A percentile compares a stretch with the other conserved stretches of the same genome.
phyloP scores from a whole-genome alignment of 78 protist species.

The Dictyostelium purpureum region DNA sequence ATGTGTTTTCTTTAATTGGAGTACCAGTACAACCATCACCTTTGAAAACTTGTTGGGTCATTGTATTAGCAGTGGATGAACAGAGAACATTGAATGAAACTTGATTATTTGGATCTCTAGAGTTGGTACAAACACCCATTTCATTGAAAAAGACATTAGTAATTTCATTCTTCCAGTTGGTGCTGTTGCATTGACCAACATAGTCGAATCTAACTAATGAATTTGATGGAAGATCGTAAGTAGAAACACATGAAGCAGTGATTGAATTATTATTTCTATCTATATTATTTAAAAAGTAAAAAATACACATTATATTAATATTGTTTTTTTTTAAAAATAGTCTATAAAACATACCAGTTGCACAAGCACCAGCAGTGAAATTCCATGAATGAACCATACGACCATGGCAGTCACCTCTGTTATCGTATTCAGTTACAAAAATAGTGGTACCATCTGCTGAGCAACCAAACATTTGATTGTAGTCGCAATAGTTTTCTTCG shows the following conservation, averaged over 20 bases:
- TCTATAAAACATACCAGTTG: too few species aligned
- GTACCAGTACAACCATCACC: neutral
- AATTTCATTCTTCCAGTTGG: neutral
- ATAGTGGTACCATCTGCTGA: neutral
- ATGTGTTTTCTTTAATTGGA: neutral
- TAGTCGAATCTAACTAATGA: neutral
- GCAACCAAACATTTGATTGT: neutral
- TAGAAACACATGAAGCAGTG: slow-evolving; percentile 11
- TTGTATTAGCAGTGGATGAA: neutral
- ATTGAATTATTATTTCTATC: neutral
- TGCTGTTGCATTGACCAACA: neutral
- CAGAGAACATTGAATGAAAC: slow-evolving; percentile 1
- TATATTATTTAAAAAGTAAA: too few species aligned
- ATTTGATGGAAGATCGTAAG: neutral
- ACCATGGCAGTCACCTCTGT: neutral
- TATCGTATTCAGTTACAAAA: neutral
- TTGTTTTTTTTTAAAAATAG: too few species aligned
- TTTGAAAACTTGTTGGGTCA: neutral
- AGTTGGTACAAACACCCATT: neutral
- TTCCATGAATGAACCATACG: neutral
- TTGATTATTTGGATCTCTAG: neutral
- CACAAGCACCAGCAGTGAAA: neutral
- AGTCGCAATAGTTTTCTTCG: neutral
- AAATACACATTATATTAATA: too few species aligned
- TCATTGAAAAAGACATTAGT: neutral